Conservation (phyloP, 441 rosid genomes). For the Biscutella laevigata region DNA sequence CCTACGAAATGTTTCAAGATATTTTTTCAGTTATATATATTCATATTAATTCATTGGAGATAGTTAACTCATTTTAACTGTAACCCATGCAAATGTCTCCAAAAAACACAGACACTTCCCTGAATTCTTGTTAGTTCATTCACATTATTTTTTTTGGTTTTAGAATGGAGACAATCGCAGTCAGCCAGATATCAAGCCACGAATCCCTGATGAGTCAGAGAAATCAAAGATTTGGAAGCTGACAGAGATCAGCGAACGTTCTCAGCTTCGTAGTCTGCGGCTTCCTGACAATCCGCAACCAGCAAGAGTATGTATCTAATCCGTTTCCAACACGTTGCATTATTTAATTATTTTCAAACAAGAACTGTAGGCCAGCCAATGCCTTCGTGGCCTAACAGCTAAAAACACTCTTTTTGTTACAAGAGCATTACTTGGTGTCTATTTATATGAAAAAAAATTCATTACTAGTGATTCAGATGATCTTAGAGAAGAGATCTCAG, state of each 20-base stretch:
- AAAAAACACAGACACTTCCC: neutral
- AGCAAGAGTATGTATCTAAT: constrained; percentile 31
- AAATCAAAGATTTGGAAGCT: constrained; percentile 57
- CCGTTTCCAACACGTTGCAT: neutral
- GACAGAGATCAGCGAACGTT: constrained; percentile 43
- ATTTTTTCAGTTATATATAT: neutral
- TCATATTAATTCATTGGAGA: neutral
- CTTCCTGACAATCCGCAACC: constrained; percentile 42
- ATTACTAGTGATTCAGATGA: neutral
- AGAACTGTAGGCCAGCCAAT: neutral
- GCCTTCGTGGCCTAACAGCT: neutral
- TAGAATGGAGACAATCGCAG: constrained; percentile 42
- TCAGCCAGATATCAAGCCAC: constrained; percentile 46
- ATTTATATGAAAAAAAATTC: too few relatives aligned
- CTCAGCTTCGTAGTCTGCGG: constrained; percentile 46
- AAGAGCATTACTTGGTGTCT: too few relatives aligned
- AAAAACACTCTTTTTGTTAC: neutral
- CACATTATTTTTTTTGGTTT: constrained; percentile 17
- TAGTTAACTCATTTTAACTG: neutral
- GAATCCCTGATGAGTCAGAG: constrained; percentile 45
- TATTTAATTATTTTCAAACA: too few relatives aligned
- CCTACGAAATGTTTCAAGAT: constrained; percentile 1
- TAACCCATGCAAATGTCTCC: neutral
- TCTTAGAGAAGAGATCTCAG: neutral
- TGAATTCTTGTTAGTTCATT: constrained; percentile 1